Base-by-base conservation (phyloP, 768 basidiomycete species). In the Jaapia argillacea region DNA sequence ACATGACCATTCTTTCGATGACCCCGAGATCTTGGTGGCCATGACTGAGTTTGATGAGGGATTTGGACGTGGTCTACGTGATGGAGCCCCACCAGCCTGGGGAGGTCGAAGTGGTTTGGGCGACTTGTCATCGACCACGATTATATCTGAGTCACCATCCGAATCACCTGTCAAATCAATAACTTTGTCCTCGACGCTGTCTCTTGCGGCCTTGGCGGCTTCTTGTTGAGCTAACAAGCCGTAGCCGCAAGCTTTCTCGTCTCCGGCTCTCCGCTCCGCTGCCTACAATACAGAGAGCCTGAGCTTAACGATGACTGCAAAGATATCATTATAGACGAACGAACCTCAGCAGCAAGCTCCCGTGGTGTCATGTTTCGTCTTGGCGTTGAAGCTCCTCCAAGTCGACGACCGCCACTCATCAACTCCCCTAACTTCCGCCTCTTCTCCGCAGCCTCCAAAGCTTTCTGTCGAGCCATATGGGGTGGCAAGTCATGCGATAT, bases 361-460 rank as follows among this genome's bases (percentile, higher is more conserved):
- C 82, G 67, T 20, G 79, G 79, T 24, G 71, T 73, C 51, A 82
- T 61, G 5, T 65, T 69, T 37, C 63, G 54, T 18, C 54, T 57
- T 18, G 60, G 56, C 24, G 56, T 55, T 12, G 52, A 49, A n/a
- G 67, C 66, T 25, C 85, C 76, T 28, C 81, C 85, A 7, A 89
- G 64, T 38, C 75, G 67, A 5, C 81, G 77, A 12, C 78, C 72
- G 13, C 70, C 59, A 48, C 78, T 64, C 48, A 79, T 53, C 36
- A 75, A 46, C 5, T 54, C 57, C 36, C 67, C 62, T 1, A 68
- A 49, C 45, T 71, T 65, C 43, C 68, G 62, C 42, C 90, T 67
- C 58, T 77, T 81, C 64, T 94, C 87, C 0, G 91, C 88, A 10
- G 86, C 85, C 53, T 80, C 80, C 3, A 90, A 62, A 10, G 85